Evolutionary conservation across 169 alveolate genomes (phyloP).

Genomic region (Plasmodium falciparum): DNA sequence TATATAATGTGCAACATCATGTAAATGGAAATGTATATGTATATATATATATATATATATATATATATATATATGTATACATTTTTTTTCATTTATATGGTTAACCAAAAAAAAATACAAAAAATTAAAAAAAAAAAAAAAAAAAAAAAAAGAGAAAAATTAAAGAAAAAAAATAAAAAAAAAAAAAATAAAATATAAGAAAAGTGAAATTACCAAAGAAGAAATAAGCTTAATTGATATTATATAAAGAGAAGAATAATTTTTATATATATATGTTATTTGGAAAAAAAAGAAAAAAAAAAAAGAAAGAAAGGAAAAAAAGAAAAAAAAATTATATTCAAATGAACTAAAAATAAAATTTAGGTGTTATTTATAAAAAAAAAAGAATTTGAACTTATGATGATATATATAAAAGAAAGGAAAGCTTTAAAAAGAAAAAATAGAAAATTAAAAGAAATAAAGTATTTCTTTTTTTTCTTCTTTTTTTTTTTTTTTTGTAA

Average conservation of each 20-base stretch:
- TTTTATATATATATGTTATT: neutral
- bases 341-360: too few species aligned
- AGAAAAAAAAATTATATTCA: neutral
- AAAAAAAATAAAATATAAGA: constrained; percentile 8
- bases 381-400: too few species aligned
- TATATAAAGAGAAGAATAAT: constrained; percentile 10
- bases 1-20: neutral
- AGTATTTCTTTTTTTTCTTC: constrained; percentile 6
- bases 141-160: constrained; percentile 5
- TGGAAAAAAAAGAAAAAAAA: neutral
- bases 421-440: too few species aligned
- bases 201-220: constrained; percentile 25
- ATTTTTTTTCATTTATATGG: too few species aligned
- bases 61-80: too few species aligned
- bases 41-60: too few species aligned
- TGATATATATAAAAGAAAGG: neutral
- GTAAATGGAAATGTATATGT: too few species aligned
- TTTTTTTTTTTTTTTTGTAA: constrained; percentile 1
- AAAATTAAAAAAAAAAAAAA: constrained; percentile 10
- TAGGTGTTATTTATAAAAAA: too few species aligned
- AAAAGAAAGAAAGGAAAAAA: neutral
- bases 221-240: constrained; percentile 13
- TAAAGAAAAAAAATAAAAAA: neutral
- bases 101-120: neutral
- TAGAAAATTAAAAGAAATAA: neutral